Evolutionary conservation across 2,329 filamentous ascomycete genomes (phyloP).

Genomic region (Metarhizium sp.): DNA sequence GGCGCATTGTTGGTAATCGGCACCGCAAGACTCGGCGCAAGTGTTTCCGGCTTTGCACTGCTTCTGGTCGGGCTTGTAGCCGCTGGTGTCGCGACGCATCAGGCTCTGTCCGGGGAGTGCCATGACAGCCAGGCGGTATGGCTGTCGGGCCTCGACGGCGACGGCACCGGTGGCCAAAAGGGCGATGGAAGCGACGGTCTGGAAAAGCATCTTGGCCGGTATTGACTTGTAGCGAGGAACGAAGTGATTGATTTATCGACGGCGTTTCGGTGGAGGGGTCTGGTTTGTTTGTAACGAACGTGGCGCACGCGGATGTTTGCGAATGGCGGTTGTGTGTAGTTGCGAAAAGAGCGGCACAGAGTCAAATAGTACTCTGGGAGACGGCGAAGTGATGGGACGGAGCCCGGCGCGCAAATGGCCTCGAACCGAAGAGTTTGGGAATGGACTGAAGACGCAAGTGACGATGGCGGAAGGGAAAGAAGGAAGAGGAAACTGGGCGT

Average conservation of each 20-base stretch:
- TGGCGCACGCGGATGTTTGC: background rate
- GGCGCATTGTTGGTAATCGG: slow-evolving; percentile 38
- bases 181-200: slow-evolving; percentile 19
- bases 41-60: slow-evolving; percentile 39
- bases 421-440: background rate
- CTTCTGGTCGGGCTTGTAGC: slow-evolving; percentile 39
- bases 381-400: slow-evolving; percentile 5
- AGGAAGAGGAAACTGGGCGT: background rate
- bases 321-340: background rate
- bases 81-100: slow-evolving; percentile 32
- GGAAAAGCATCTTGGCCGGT: slow-evolving; percentile 25
- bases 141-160: slow-evolving; percentile 19
- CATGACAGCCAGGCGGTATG: slow-evolving; percentile 28
- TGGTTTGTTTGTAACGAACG: background rate
- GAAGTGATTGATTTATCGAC: background rate
- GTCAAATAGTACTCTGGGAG: slow-evolving; percentile 16
- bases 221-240: slow-evolving; percentile 3
- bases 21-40: slow-evolving; percentile 46
- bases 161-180: slow-evolving; percentile 23
- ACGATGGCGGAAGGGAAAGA: slow-evolving; percentile 1
- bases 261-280: background rate
- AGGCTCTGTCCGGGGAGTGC: slow-evolving; percentile 30
- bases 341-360: slow-evolving; percentile 7
- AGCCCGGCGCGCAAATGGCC: slow-evolving; percentile 3
- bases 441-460: background rate